These are phyloP conservation scores for Furcasterigmium furcatum DNA, from an alignment of 2,329 filamentous ascomycete species.

Conservation along the genomic window DNA sequence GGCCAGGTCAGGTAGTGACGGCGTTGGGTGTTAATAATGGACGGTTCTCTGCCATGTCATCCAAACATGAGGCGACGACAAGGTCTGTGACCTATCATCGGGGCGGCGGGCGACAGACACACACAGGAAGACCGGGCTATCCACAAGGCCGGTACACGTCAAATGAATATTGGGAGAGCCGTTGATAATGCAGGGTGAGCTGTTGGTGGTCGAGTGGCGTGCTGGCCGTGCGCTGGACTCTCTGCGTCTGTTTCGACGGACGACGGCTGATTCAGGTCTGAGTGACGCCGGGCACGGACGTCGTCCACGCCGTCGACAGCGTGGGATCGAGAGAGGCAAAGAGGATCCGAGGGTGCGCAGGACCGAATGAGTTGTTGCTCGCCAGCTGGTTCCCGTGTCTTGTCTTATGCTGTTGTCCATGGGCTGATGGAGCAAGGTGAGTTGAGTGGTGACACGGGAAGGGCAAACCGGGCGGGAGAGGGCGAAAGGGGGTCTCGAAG, in stretches of 20 bases:
- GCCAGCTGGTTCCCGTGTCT: background rate
- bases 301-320: background rate
- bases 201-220: too few relatives aligned
- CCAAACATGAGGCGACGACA: too few relatives aligned
- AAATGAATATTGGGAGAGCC: too few relatives aligned
- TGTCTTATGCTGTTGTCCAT: background rate
- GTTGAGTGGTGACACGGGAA: background rate
- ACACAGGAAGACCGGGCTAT: too few relatives aligned
- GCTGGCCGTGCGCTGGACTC: too few relatives aligned
- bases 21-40: too few relatives aligned
- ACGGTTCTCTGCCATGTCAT: too few relatives aligned
- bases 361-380: background rate
- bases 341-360: background rate
- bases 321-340: background rate
- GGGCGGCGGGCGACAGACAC: too few relatives aligned
- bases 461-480: background rate
- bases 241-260: background rate
- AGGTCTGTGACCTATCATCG: too few relatives aligned
- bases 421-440: background rate
- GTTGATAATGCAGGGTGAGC: too few relatives aligned
- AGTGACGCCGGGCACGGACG: background rate
- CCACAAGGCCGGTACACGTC: too few relatives aligned
- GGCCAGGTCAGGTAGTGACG: too few relatives aligned
- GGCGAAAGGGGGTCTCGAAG: background rate
- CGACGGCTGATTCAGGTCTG: background rate